Conservation (phyloP, 441 rosid genomes). For the Jatropha multifida region DNA sequence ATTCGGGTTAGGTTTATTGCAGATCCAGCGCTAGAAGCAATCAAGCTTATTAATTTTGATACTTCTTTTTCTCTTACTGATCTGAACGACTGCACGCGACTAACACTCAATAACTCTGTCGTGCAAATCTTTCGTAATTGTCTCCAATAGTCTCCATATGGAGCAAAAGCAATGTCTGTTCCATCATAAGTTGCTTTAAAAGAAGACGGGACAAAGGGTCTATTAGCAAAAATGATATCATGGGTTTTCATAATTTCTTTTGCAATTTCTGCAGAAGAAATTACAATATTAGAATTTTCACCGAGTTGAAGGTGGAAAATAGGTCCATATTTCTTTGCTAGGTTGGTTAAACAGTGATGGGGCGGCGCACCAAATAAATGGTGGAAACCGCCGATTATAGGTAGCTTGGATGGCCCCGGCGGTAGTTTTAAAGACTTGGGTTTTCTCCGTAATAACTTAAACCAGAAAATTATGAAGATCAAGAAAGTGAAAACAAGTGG, state of each 20-base stretch:
- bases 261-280: slow-evolving; percentile 32
- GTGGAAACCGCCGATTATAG: neutral
- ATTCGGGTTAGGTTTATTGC: slow-evolving; percentile 12
- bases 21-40: neutral
- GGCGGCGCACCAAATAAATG: neutral
- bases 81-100: slow-evolving; percentile 19
- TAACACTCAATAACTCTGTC: slow-evolving; percentile 9
- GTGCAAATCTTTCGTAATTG: slow-evolving; percentile 22
- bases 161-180: slow-evolving; percentile 17
- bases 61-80: slow-evolving; percentile 23
- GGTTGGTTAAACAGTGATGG: neutral
- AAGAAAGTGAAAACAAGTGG: neutral
- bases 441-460: neutral
- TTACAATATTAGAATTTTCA: slow-evolving; percentile 29
- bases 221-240: slow-evolving; percentile 23
- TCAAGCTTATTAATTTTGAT: neutral
- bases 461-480: no score
- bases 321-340: slow-evolving; percentile 28
- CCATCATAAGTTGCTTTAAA: neutral
- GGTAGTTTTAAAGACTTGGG: neutral
- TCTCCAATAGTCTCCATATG: slow-evolving; percentile 27
- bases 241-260: slow-evolving; percentile 29
- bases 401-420: neutral
- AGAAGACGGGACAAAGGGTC: slow-evolving; percentile 19
- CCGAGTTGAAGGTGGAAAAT: slow-evolving; percentile 41